phyloP scores from a whole-genome alignment of 768 basidiomycete species.

The Boletus sp. region DNA sequence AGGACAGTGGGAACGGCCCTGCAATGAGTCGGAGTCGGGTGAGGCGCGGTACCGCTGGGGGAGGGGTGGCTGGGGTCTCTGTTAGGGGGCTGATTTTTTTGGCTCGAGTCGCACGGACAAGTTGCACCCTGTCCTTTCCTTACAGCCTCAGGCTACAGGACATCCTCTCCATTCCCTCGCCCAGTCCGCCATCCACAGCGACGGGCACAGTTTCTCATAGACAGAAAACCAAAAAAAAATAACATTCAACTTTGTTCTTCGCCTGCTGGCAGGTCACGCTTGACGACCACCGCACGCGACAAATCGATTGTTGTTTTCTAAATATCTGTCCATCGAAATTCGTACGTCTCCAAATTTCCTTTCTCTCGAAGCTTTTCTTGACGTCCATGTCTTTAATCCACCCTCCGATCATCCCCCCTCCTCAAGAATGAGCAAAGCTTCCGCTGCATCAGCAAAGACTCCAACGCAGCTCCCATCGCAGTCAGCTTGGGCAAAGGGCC shows the following conservation, averaged over 20 bases:
- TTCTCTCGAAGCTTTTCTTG: slow-evolving; percentile 7
- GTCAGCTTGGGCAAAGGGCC: slow-evolving; percentile 92
- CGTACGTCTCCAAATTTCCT: slow-evolving; percentile 32
- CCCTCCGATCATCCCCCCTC: slow-evolving; percentile 8
- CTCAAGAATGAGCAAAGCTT: slow-evolving; percentile 90
- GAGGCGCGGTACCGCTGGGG: slow-evolving; percentile 14
- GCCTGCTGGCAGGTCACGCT: slow-evolving; percentile 92
- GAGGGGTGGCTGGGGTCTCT: slow-evolving; percentile 27
- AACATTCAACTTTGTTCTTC: slow-evolving; percentile 56
- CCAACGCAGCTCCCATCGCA: slow-evolving; percentile 69
- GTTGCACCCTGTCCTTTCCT: slow-evolving; percentile 36
- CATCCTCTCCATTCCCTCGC: slow-evolving; percentile 18
- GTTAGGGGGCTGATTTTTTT: slow-evolving; percentile 28
- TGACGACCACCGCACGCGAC: slow-evolving; percentile 77
- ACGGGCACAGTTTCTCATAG: slow-evolving; percentile 38
- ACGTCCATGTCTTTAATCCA: neutral
- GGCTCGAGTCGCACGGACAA: slow-evolving; percentile 31
- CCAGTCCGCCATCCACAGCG: slow-evolving; percentile 37
- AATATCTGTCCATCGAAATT: slow-evolving; percentile 43
- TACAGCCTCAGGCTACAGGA: slow-evolving; percentile 39
- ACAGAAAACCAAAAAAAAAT: slow-evolving; percentile 32
- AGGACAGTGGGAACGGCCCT: neutral
- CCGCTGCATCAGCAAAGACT: slow-evolving; percentile 71
- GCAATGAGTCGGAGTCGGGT: slow-evolving; percentile 1
- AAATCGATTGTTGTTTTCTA: slow-evolving; percentile 49